Evolutionary conservation across 2,329 filamentous ascomycete species (phyloP).

Genomic region (Botryotinia narcissicola): DNA sequence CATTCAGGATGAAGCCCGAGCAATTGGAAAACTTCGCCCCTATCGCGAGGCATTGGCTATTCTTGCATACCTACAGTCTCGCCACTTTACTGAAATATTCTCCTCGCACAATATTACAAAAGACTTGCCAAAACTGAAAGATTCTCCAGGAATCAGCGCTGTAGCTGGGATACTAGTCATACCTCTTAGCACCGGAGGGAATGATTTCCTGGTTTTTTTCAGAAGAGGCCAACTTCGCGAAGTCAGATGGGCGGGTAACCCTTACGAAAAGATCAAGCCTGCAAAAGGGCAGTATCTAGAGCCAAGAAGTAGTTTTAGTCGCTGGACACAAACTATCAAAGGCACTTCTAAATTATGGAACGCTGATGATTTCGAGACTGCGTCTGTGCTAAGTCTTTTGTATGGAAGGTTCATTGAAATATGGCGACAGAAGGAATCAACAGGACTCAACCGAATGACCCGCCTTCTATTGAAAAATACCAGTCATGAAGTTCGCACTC

Average conservation of each 20-base stretch:
- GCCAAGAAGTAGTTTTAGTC: constrained; percentile 74
- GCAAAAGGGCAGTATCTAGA: constrained; percentile 70
- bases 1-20: constrained; percentile 85
- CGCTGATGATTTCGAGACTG: constrained; percentile 83
- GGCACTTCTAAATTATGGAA: constrained; percentile 85
- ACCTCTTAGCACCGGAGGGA: constrained; percentile 70
- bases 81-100: constrained; percentile 70
- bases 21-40: constrained; percentile 72
- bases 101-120: constrained; percentile 71
- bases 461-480: constrained; percentile 52
- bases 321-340: constrained; percentile 72
- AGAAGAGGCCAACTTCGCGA: constrained; percentile 72
- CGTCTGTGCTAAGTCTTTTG: constrained; percentile 80
- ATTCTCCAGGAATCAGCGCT: constrained; percentile 74
- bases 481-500: constrained; percentile 80
- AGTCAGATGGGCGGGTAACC: constrained; percentile 79
- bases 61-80: constrained; percentile 79
- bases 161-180: constrained; percentile 81
- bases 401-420: constrained; percentile 87
- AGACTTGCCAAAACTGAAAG: constrained; percentile 79
- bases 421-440: constrained; percentile 86
- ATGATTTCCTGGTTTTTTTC: constrained; percentile 90
- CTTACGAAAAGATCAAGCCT: constrained; percentile 74
- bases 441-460: constrained; percentile 78
- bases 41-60: constrained; percentile 81